These are phyloP conservation scores for Naganishia kalamii DNA, from an alignment of 768 basidiomycete species.

Conservation along the genomic window DNA sequence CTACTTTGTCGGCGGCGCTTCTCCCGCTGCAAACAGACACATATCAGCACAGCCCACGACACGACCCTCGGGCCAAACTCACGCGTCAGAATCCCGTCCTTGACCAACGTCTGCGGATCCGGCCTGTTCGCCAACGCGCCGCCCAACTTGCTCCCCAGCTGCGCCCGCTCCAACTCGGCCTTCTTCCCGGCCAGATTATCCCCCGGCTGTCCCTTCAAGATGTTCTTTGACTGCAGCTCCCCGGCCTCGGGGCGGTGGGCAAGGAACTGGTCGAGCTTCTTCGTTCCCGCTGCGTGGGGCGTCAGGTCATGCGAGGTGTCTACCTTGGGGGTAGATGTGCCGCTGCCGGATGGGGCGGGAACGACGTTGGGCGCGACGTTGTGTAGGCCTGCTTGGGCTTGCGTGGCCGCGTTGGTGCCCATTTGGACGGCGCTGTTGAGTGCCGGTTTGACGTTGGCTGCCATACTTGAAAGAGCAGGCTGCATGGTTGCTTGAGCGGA, in stretches of 20 bases:
- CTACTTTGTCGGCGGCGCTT: too few species aligned
- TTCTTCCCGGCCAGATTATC: conserved; percentile 60
- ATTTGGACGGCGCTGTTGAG: conserved; percentile 30
- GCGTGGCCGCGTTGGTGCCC: conserved; percentile 29
- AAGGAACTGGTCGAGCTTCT: conserved; percentile 56
- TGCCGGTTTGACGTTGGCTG: conserved; percentile 16
- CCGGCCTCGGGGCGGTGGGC: conserved; percentile 56
- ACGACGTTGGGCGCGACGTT: conserved; percentile 35
- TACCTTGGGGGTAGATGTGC: conserved; percentile 15
- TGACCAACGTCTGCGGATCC: conserved; percentile 59
- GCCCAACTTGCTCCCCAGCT: conserved; percentile 63
- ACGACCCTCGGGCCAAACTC: too few species aligned
- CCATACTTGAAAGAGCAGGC: not conserved
- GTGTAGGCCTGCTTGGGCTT: conserved; percentile 38
- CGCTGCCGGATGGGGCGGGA: conserved; percentile 30
- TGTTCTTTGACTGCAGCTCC: conserved; percentile 62
- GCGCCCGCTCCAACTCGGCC: conserved; percentile 58
- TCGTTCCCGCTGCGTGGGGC: conserved; percentile 32
- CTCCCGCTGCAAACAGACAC: too few species aligned
- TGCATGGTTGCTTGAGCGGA: not conserved
- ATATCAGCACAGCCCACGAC: too few species aligned
- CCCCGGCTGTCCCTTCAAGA: conserved; percentile 62
- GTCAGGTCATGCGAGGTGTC: conserved; percentile 36
- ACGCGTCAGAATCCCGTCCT: conserved; percentile 59
- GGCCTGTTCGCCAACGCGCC: conserved; percentile 58